These are phyloP conservation scores for Adansonia rubrostipa DNA, from an alignment of 441 rosid genomes.

Conservation along the genomic window DNA sequence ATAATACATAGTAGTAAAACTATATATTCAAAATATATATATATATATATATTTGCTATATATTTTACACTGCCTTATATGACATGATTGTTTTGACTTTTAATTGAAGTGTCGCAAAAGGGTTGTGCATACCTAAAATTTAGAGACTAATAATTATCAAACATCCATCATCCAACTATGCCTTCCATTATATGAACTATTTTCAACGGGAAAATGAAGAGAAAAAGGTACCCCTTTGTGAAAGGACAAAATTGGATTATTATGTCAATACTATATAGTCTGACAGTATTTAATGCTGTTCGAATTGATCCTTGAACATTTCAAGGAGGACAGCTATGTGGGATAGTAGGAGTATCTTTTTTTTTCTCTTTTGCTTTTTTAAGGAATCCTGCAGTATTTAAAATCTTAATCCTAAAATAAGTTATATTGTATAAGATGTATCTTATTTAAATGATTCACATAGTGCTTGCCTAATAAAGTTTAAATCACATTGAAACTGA, in stretches of 20 bases:
- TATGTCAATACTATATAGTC: neutral
- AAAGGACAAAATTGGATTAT: neutral
- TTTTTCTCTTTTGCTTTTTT: neutral
- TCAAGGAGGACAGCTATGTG: neutral
- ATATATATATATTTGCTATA: neutral
- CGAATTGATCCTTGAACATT: neutral
- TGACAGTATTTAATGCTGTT: neutral
- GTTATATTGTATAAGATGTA: neutral
- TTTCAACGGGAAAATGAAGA: neutral
- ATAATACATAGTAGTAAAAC: neutral
- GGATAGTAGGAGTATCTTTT: neutral
- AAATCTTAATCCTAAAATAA: neutral
- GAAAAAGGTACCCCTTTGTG: neutral
- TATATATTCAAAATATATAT: neutral
- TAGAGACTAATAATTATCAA: neutral
- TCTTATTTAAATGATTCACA: slow-evolving; percentile 18
- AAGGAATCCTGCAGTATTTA: neutral
- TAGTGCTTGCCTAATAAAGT: slow-evolving; percentile 20
- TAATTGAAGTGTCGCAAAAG: neutral
- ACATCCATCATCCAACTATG: neutral
- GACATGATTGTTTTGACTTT: neutral
- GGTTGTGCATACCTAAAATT: neutral
- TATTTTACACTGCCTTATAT: neutral
- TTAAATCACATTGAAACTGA: slow-evolving; percentile 23
- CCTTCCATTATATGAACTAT: neutral